phyloP scores from a whole-genome alignment of 2,329 filamentous ascomycete genomes.

The Penicillium sp. region DNA sequence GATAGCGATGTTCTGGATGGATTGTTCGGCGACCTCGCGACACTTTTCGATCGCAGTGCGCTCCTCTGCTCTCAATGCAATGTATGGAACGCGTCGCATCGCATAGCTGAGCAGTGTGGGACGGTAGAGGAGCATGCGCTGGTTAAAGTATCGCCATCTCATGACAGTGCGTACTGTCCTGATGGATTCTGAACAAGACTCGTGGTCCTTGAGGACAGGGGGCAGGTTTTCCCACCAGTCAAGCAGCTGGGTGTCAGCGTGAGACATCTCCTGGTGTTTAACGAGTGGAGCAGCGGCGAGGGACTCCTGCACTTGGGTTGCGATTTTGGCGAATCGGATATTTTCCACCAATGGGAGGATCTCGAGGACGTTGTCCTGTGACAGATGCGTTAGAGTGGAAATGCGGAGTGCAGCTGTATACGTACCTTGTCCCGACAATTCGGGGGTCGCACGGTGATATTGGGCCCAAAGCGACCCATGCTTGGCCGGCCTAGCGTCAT shows the following conservation, averaged over 20 bases:
- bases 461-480: conserved; percentile 66
- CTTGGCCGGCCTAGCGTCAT: conserved; percentile 71
- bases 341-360: conserved; percentile 74
- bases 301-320: conserved; percentile 74
- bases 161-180: conserved; percentile 71
- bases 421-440: conserved; percentile 49
- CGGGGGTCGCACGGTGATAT: conserved; percentile 67
- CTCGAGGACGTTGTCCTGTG: conserved; percentile 60
- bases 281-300: conserved; percentile 70
- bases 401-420: conserved; percentile 30
- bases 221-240: conserved; percentile 73
- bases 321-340: conserved; percentile 77
- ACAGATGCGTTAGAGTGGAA: conserved; percentile 20
- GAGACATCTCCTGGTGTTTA: conserved; percentile 64
- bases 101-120: conserved; percentile 70
- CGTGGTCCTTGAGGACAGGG: conserved; percentile 62
- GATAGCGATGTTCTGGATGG: conserved; percentile 70
- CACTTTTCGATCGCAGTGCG: conserved; percentile 68
- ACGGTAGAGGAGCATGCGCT: conserved; percentile 73
- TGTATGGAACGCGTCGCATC: conserved; percentile 53
- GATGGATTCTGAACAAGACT: conserved; percentile 70
- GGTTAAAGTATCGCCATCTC: conserved; percentile 80
- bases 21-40: conserved; percentile 67
- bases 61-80: conserved; percentile 61
- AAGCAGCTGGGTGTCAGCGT: conserved; percentile 67